Conservation (phyloP, 2,329 filamentous ascomycete genomes). For the Penicillium sp. region DNA sequence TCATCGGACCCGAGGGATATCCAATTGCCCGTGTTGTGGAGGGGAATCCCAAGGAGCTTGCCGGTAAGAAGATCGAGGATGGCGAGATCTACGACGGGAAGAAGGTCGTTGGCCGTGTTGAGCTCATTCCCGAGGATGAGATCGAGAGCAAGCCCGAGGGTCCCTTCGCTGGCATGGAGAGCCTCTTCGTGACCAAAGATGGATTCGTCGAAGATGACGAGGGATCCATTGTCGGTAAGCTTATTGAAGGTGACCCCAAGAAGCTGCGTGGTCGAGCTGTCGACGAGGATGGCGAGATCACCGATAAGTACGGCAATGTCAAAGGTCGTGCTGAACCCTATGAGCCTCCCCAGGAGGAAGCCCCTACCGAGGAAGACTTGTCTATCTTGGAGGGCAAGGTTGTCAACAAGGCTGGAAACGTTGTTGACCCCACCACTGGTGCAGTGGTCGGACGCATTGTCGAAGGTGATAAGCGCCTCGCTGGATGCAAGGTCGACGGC, state of each 20-base stretch:
- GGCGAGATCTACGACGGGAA: conserved; percentile 50
- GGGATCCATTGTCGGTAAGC: conserved; percentile 64
- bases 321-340: conserved; percentile 53
- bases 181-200: conserved; percentile 49
- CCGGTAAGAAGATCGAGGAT: conserved; percentile 49
- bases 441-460: conserved; percentile 50
- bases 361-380: conserved; percentile 43
- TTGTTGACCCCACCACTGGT: conserved; percentile 51
- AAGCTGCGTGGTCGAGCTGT: conserved; percentile 63
- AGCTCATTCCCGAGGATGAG: conserved; percentile 51
- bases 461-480: conserved; percentile 50
- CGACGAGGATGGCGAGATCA: conserved; percentile 72
- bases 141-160: conserved; percentile 49
- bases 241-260: conserved; percentile 63
- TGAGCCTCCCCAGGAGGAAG: conserved; percentile 41
- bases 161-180: conserved; percentile 51
- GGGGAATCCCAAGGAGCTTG: conserved; percentile 46
- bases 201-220: conserved; percentile 63
- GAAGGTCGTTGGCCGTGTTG: conserved; percentile 50
- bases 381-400: conserved; percentile 53
- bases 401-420: conserved; percentile 56
- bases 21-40: conserved; percentile 51
- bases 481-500: conserved; percentile 55
- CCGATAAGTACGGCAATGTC: conserved; percentile 63
- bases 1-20: conserved; percentile 46